Evolutionary conservation across 1,139 yeast species (phyloP).

Genomic region (Arxiozyma telluris): DNA sequence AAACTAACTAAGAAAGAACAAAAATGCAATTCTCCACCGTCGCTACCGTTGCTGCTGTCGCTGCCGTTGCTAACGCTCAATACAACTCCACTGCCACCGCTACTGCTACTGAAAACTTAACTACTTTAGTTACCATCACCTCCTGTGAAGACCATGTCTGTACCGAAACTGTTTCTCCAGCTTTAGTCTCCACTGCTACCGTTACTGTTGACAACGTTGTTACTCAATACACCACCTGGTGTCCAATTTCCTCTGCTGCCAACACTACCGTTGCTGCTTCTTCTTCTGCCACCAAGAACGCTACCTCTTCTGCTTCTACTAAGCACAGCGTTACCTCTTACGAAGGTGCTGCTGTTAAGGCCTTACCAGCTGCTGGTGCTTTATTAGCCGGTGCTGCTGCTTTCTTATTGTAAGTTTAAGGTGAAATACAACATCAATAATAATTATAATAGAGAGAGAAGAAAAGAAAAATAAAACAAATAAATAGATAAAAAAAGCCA

Average conservation of each 20-base stretch:
- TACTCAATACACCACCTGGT: slow-evolving; percentile 32
- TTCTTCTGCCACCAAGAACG: slow-evolving; percentile 23
- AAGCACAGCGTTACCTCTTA: slow-evolving; percentile 14
- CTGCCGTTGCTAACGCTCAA: slow-evolving; percentile 30
- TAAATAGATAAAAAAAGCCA: too few species aligned
- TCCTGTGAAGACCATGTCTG: slow-evolving; percentile 35
- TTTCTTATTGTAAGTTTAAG: slow-evolving; percentile 30
- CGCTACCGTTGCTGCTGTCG: slow-evolving; percentile 30
- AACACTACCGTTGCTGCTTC: slow-evolving; percentile 14
- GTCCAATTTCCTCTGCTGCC: slow-evolving; percentile 24
- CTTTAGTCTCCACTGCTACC: slow-evolving; percentile 31
- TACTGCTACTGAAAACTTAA: slow-evolving; percentile 29
- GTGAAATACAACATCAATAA: neutral
- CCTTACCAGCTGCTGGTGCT: slow-evolving; percentile 34
- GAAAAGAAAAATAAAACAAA: too few species aligned
- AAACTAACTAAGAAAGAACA: neutral
- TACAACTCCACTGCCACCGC: slow-evolving; percentile 30
- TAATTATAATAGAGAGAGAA: neutral
- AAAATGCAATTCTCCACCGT: slow-evolving; percentile 33
- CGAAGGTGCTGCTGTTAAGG: slow-evolving; percentile 29
- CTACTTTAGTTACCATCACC: slow-evolving; percentile 43
- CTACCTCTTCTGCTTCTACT: slow-evolving; percentile 15
- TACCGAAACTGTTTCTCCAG: slow-evolving; percentile 29
- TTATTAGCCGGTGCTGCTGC: slow-evolving; percentile 34
- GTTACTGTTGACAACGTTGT: slow-evolving; percentile 29